Conservation (phyloP, 345 rosid species). For the Reutealis trisperma region DNA sequence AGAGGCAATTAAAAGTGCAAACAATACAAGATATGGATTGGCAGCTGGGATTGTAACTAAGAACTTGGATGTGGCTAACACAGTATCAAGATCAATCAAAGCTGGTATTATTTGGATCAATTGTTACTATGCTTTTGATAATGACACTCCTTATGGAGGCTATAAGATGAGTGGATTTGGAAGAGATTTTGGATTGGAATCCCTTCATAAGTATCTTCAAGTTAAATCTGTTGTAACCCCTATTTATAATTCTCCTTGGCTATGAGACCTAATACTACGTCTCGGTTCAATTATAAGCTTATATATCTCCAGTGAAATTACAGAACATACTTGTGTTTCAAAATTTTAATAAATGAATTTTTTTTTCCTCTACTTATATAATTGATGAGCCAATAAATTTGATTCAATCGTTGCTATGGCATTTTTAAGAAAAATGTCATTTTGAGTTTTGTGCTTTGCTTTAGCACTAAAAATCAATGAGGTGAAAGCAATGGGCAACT, state of each 20-base stretch:
- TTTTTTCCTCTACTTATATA: too few relatives aligned
- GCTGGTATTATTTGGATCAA: slow-evolving; percentile 72
- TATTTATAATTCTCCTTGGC: slow-evolving; percentile 71
- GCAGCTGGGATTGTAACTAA: slow-evolving; percentile 78
- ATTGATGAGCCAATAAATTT: too few relatives aligned
- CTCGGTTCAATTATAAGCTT: too few relatives aligned
- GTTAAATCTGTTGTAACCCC: slow-evolving; percentile 70
- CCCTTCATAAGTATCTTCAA: slow-evolving; percentile 57
- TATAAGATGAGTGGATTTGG: slow-evolving; percentile 72
- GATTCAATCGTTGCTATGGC: too few relatives aligned
- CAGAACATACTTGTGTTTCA: too few relatives aligned
- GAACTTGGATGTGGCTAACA: slow-evolving; percentile 61
- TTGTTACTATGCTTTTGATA: slow-evolving; percentile 64
- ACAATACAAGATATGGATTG: slow-evolving; percentile 66
- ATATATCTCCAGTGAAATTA: too few relatives aligned
- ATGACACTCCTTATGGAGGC: slow-evolving; percentile 69
- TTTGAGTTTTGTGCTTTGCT: too few relatives aligned
- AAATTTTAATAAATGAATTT: too few relatives aligned
- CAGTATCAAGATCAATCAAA: slow-evolving; percentile 66
- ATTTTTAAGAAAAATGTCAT: too few relatives aligned
- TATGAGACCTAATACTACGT: slow-evolving; percentile 20
- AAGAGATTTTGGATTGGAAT: slow-evolving; percentile 63
- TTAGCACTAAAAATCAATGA: too few relatives aligned
- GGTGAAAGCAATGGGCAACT: too few relatives aligned
- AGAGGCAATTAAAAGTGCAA: slow-evolving; percentile 65